Evolutionary conservation across 2,329 filamentous ascomycete genomes (phyloP).

Genomic region (Fusarium sp.): DNA sequence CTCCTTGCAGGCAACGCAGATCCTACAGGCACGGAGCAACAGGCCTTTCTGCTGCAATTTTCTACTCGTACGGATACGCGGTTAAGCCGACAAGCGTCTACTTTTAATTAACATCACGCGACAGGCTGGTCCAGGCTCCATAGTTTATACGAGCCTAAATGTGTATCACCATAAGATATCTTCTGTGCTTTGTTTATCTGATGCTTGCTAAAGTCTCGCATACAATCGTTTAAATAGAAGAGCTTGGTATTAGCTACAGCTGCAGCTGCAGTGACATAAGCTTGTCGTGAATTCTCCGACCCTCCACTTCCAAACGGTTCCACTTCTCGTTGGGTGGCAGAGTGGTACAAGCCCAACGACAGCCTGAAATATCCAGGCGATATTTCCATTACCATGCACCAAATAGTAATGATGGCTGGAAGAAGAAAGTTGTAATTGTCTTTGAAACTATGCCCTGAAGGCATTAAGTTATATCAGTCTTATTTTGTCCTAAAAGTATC

Average conservation of each 20-base stretch:
- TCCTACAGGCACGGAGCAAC: slow-evolving; percentile 30
- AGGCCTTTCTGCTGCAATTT: slow-evolving; percentile 4
- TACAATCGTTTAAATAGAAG: neutral
- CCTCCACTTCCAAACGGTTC: slow-evolving; percentile 1
- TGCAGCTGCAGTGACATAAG: neutral
- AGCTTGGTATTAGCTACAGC: neutral
- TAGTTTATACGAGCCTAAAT: slow-evolving; percentile 4
- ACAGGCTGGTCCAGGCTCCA: slow-evolving; percentile 30
- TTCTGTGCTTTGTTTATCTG: slow-evolving; percentile 1
- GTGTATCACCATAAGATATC: slow-evolving; percentile 13
- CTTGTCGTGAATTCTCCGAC: slow-evolving; percentile 16
- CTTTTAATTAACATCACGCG: slow-evolving; percentile 41
- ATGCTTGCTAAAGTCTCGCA: slow-evolving; percentile 1
- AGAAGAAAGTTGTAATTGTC: too few species aligned
- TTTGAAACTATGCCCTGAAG: too few species aligned
- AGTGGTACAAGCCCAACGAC: too few species aligned
- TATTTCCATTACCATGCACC: too few species aligned
- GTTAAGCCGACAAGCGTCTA: slow-evolving; percentile 12
- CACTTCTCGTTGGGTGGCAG: neutral
- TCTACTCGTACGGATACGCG: slow-evolving; percentile 29
- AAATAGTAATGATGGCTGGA: too few species aligned
- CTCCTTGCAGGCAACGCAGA: slow-evolving; percentile 34
- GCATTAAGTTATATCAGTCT: too few species aligned
- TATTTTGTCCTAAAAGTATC: too few species aligned
- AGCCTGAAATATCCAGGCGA: too few species aligned